Evolutionary conservation across 768 basidiomycete species (phyloP).

Genomic region (Suillus alpinus): DNA sequence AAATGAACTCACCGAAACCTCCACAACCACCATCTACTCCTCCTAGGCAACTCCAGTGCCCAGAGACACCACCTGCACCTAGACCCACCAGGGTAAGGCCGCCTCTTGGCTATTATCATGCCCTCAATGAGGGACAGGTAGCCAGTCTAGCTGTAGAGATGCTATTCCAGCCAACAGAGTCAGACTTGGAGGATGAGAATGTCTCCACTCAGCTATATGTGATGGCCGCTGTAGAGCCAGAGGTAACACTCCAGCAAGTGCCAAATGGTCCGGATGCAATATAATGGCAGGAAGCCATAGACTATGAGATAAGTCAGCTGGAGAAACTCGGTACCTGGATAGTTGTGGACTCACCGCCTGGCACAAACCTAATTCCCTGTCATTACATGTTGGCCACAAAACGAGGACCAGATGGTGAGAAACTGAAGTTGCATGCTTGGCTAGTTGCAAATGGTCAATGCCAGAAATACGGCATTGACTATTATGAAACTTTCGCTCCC

Average conservation of each 20-base stretch:
- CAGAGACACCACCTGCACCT: not conserved
- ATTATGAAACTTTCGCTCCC: too few relatives aligned
- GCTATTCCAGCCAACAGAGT: not conserved
- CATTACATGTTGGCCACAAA: slow-evolving; percentile 3
- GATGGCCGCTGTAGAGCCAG: not conserved
- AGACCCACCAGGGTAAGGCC: not conserved
- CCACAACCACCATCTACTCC: too few relatives aligned
- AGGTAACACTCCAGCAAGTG: slow-evolving; percentile 1
- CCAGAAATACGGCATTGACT: too few relatives aligned
- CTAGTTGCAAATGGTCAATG: too few relatives aligned
- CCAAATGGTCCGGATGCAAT: slow-evolving; percentile 1
- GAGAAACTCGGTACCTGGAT: slow-evolving; percentile 26
- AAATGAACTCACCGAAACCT: too few relatives aligned
- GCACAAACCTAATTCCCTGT: slow-evolving; percentile 25
- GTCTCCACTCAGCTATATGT: not conserved
- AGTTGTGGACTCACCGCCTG: slow-evolving; percentile 20
- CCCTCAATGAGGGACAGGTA: not conserved
- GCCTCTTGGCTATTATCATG: not conserved
- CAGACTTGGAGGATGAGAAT: not conserved
- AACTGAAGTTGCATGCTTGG: too few relatives aligned
- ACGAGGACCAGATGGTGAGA: too few relatives aligned
- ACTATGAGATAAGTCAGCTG: slow-evolving; percentile 14
- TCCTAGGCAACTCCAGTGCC: too few relatives aligned
- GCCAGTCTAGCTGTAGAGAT: too few relatives aligned
- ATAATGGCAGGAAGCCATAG: slow-evolving; percentile 6